Conservation (phyloP, 2,329 filamentous ascomycete genomes). For the Colletotrichum sp. region DNA sequence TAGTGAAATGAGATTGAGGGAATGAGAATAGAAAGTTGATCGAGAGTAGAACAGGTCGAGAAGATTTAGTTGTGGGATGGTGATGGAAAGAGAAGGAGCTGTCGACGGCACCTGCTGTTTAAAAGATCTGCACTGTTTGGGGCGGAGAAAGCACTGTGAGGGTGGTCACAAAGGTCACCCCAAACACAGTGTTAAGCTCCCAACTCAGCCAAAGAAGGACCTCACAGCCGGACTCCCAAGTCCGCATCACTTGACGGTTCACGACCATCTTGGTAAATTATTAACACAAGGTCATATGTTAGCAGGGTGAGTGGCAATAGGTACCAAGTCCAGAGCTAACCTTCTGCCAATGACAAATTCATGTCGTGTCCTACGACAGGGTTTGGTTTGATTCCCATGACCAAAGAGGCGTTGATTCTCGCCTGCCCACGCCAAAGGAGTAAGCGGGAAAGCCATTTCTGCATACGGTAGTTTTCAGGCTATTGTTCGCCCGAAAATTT, state of each 20-base stretch:
- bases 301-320: too few species aligned
- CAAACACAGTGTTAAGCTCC: not conserved
- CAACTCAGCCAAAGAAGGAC: not conserved
- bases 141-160: not conserved
- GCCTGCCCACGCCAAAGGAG: not conserved
- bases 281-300: not conserved
- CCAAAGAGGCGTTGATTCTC: not conserved
- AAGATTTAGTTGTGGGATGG: not conserved
- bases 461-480: too few species aligned
- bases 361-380: not conserved
- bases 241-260: not conserved
- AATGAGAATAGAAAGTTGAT: not conserved
- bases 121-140: not conserved
- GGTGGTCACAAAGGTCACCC: not conserved
- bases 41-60: not conserved
- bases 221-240: not conserved
- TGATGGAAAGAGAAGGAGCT: not conserved
- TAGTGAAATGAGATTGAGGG: not conserved
- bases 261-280: not conserved
- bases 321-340: too few species aligned
- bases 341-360: not conserved
- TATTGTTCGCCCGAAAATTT: not conserved
- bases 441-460: not conserved
- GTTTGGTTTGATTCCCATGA: not conserved
- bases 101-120: not conserved